Evolutionary conservation across 139 green algal species (phyloP).

Genomic region (Chlamydomonas asymmetrica): DNA sequence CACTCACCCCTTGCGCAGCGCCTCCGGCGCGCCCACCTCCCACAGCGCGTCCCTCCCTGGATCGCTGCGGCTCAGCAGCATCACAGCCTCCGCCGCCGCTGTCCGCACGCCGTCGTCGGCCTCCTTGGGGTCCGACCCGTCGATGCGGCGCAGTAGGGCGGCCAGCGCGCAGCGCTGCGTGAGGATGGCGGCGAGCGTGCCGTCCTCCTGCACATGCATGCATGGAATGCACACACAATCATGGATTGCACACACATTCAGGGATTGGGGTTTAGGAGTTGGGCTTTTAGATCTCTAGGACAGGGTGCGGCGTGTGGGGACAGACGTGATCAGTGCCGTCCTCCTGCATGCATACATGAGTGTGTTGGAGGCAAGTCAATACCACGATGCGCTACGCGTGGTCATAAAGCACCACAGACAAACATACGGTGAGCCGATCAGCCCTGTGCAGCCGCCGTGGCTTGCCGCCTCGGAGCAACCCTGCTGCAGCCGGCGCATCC

Average conservation of each 20-base stretch:
- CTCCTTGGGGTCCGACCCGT: constrained; percentile 7
- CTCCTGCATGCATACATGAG: no score
- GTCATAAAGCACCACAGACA: no score
- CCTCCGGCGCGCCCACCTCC: constrained; percentile 56
- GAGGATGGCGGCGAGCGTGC: constrained; percentile 39
- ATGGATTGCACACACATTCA: not conserved
- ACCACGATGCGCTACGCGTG: no score
- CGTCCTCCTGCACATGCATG: constrained; percentile 34
- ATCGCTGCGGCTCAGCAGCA: constrained; percentile 55
- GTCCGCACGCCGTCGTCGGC: constrained; percentile 13
- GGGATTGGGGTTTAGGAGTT: no score
- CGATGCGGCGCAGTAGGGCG: constrained; percentile 58
- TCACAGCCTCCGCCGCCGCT: constrained; percentile 58
- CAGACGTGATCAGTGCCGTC: no score
- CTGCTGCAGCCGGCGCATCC: no score
- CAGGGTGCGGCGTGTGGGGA: no score
- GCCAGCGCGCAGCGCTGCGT: constrained; percentile 42
- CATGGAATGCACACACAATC: not conserved
- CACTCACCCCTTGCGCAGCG: constrained; percentile 61
- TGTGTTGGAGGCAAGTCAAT: no score
- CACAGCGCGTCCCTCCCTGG: constrained; percentile 63
- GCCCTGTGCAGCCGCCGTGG: no score
- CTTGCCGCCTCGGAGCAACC: no score
- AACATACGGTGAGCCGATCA: no score
- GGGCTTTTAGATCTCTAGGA: no score